Conservation (phyloP, 441 rosid genomes). For the Manihot esculenta region DNA sequence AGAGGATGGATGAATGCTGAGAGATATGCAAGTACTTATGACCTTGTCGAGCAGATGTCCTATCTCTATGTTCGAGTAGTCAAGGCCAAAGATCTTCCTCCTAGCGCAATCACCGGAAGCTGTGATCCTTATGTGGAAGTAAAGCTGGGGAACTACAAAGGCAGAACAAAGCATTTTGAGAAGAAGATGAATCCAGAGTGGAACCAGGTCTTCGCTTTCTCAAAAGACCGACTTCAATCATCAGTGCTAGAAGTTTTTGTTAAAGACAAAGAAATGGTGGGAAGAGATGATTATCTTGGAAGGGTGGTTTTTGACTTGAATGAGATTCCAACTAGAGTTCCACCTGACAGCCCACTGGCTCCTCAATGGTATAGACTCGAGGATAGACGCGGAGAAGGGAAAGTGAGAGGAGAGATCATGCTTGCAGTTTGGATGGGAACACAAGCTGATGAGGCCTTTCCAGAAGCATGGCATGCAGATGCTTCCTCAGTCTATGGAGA, state of each 20-base stretch:
- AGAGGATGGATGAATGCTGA: conserved; percentile 61
- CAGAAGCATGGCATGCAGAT: conserved; percentile 89
- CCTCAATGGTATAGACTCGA: conserved; percentile 94
- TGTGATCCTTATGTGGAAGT: conserved; percentile 92
- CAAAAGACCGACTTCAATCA: conserved; percentile 85
- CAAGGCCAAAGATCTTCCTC: conserved; percentile 82
- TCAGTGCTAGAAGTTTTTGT: conserved; percentile 72
- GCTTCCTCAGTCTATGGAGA: conserved; percentile 70
- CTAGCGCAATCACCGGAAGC: conserved; percentile 62
- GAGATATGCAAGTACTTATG: conserved; percentile 59
- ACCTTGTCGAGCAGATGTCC: conserved; percentile 83
- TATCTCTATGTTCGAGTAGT: conserved; percentile 74
- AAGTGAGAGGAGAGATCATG: conserved; percentile 82
- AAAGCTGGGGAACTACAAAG: conserved; percentile 87
- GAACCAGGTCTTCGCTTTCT: conserved; percentile 89
- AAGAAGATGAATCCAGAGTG: conserved; percentile 87
- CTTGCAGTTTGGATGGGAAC: conserved; percentile 96
- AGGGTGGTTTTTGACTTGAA: conserved; percentile 68
- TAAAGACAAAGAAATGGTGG: conserved; percentile 79
- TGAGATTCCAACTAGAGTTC: conserved; percentile 79
- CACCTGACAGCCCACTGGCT: conserved; percentile 94
- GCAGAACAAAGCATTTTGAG: conserved; percentile 78
- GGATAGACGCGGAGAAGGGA: conserved; percentile 65
- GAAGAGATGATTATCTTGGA: conserved; percentile 75
- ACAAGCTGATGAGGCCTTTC: conserved; percentile 84